Percentiles rank a stretch among this genome's conserved stretches.
Conservation (phyloP, 371 early-diverging fungal species). For the Haplosporangium sp. region DNA sequence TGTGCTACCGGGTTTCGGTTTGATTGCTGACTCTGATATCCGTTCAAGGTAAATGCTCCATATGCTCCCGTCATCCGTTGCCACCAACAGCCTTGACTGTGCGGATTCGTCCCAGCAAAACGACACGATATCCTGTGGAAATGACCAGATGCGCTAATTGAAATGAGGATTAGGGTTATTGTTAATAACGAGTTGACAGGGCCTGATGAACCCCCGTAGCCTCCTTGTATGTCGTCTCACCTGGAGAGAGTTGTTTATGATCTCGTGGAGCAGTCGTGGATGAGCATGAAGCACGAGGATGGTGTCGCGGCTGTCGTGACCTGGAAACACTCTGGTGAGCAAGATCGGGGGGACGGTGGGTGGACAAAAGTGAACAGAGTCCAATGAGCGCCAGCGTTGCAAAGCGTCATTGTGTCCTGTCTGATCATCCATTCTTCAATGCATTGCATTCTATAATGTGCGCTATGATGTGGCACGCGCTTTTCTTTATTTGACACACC, state of each 20-base stretch:
- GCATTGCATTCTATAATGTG: neutral
- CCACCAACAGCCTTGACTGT: conserved; percentile 5
- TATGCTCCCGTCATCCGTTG: conserved; percentile 23
- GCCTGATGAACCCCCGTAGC: no score
- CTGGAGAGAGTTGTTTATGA: conserved; percentile 8
- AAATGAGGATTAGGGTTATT: no score
- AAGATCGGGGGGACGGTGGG: conserved; percentile 1
- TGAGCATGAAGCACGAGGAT: conserved; percentile 17
- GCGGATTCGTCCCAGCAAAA: conserved; percentile 16
- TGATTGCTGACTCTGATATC: neutral
- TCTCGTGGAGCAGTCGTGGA: conserved; percentile 15
- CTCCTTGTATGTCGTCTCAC: conserved; percentile 1
- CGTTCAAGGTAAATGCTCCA: conserved; percentile 11
- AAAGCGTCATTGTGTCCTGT: neutral
- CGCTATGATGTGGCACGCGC: no score
- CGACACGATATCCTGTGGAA: conserved; percentile 24
- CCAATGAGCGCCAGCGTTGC: conserved; percentile 9
- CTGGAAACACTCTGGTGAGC: neutral
- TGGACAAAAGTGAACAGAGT: neutral
- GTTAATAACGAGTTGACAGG: neutral
- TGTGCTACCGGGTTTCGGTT: neutral
- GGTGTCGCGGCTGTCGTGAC: neutral
- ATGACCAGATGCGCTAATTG: conserved; percentile 23
- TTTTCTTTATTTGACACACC: no score
- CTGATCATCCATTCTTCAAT: neutral